phyloP scores from a whole-genome alignment of 345 rosid species.

The Raphanus sativus region DNA sequence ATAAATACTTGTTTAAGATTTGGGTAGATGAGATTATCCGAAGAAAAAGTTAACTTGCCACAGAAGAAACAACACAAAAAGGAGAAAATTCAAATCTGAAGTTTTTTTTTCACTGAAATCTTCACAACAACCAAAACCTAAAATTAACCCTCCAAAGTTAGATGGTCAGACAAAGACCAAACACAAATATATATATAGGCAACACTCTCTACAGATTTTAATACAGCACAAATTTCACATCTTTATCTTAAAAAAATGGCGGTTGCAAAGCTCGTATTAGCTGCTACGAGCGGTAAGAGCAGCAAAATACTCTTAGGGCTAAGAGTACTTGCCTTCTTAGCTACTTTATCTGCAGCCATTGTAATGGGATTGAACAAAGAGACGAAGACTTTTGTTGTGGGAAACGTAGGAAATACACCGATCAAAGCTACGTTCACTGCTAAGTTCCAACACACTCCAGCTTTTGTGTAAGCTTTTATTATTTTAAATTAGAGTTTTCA shows the following conservation, averaged over 20 bases:
- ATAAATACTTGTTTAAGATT: conserved; percentile 17
- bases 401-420: conserved; percentile 65
- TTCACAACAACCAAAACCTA: conserved; percentile 44
- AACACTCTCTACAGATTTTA: conserved; percentile 12
- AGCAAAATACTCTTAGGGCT: conserved; percentile 47
- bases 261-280: conserved; percentile 23
- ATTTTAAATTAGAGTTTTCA: background rate
- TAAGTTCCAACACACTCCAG: conserved; percentile 89
- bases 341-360: conserved; percentile 73
- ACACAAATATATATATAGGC: conserved; percentile 26
- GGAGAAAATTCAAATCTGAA: conserved; percentile 5
- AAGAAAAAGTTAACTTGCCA: conserved; percentile 30
- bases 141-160: conserved; percentile 34
- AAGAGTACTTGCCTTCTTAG: conserved; percentile 66
- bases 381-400: conserved; percentile 70
- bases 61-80: background rate
- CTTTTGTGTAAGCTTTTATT: conserved; percentile 65
- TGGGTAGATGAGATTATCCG: conserved; percentile 30
- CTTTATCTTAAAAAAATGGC: conserved; percentile 13
- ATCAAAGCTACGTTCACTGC: conserved; percentile 68
- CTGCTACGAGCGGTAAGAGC: conserved; percentile 23
- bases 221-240: conserved; percentile 12
- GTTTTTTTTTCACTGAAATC: conserved; percentile 18
- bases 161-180: conserved; percentile 40
- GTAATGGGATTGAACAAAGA: conserved; percentile 91